Evolutionary conservation across 768 basidiomycete genomes (phyloP).

Genomic region (Hemileccinum impolitum): DNA sequence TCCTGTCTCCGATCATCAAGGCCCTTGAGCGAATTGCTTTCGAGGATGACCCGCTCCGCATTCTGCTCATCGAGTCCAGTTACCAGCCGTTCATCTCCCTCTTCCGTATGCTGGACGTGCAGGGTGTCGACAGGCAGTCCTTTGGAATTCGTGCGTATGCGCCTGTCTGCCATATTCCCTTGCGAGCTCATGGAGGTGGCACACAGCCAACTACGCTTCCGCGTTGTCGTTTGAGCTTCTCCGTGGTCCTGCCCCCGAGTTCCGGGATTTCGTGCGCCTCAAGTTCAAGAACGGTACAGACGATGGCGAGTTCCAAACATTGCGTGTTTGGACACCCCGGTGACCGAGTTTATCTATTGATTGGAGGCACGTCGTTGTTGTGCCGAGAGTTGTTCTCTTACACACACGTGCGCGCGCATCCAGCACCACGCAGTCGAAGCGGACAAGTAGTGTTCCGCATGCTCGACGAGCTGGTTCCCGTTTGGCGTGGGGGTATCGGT

Average conservation of each 20-base stretch:
- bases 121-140: constrained; percentile 49
- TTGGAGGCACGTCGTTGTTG: constrained; percentile 52
- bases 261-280: constrained; percentile 77
- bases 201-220: constrained; percentile 64
- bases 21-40: constrained; percentile 76
- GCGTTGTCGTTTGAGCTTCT: constrained; percentile 74
- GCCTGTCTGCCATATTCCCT: not conserved
- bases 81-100: constrained; percentile 89
- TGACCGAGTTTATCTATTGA: constrained; percentile 80
- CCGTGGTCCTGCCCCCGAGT: constrained; percentile 66
- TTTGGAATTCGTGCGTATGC: constrained; percentile 60
- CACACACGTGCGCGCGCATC: not conserved
- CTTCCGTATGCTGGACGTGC: constrained; percentile 68
- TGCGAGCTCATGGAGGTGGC: not conserved
- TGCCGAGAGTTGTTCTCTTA: not conserved
- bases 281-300: constrained; percentile 78
- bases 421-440: constrained; percentile 37
- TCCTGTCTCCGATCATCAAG: constrained; percentile 65
- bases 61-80: constrained; percentile 72
- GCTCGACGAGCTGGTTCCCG: constrained; percentile 31
- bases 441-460: constrained; percentile 40
- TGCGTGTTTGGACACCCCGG: constrained; percentile 73
- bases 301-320: constrained; percentile 49
- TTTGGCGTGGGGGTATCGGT: constrained; percentile 8
- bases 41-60: constrained; percentile 72